Base-by-base conservation (phyloP, 371 early-diverging fungal species). In the Lichtheimia ornata region DNA sequence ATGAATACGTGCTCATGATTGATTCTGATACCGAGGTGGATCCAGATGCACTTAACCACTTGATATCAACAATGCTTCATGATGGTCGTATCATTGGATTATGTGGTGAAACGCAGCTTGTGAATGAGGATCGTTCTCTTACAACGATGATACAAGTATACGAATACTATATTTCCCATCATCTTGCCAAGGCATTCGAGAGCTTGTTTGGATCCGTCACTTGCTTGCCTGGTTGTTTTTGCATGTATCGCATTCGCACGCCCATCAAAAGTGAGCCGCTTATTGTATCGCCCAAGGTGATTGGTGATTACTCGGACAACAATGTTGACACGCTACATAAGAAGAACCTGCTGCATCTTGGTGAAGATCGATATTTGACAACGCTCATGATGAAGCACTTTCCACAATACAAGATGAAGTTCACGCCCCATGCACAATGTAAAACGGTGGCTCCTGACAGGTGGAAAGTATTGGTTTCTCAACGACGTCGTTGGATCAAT, bases 111-210 rank as follows among this genome's bases (percentile, higher is more conserved):
- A 96, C 97, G 0, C 81, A 83, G 65, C 82, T 96, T 49, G 91
- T 91, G 5, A 96, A 97, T 72, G 92, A 94, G 71, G 90, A 91
- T 65, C 81, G 84, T 25, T 90, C 94, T 7, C 92, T 93, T 91
- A 94, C 94, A 20, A 97, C 99, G 0, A 97, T 97, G 95, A 95
- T 98, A 75, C 99, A 99, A 71, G 98, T 99, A 14, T 97, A 94
- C 75, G 96, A 96, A 66, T 97, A 99, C 88, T 99, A 95, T 76
- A 99, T 98, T 63, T 96, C 97, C 30, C 99, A 99, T 84, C 98
- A 98, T 69, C 70, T 98, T 65, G 88, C 94, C 44, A 98, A 98
- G 78, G 95, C 99, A 0, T 99, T 99, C 77, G 99, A 99, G 77
- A 95, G 96, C n/a, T 85, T 99, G 56, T 99, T 99, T 80, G 99